Evolutionary conservation across 2,329 filamentous ascomycete genomes (phyloP), one percentile per base, ranked within the genome.

Genomic region (Pestalotiopsis sp.): DNA sequence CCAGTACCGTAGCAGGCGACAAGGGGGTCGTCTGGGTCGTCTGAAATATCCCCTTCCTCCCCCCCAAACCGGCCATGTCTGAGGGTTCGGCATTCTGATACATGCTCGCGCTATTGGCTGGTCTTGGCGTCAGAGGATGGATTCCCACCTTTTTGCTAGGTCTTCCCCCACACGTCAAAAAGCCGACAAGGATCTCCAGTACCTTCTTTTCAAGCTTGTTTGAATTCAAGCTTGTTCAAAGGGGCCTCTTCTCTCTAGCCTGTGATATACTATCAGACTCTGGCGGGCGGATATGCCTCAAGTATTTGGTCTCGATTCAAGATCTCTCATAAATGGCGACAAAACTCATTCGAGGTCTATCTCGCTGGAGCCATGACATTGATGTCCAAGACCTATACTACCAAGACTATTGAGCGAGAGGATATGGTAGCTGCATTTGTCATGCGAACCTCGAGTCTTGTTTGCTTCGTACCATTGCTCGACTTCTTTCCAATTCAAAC

Each of bases 71-170:
- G 61, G 4, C 14, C 13, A 12, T 31, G 61, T 64, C 20, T 49
- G 61, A 64, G 61, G 61, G 36, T 52, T 38, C 39, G 39, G 39
- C 20, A 13, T 64, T 64, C 61, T 64, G 61, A 64, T 64, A 64
- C 61, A 64, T 6, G 31, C 23, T 27, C 60, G 9, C 25, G 36
- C n/a, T 36, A 45, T 63, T 64, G 61, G 61, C 25, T 52, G 38
- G 14, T 62, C 61, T 64, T 64, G 61, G 61, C 61, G 61, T 64
- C 25, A 13, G 61, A 64, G 61, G 27, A 62, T 5, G 61, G 27
- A 62, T 5, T n/a, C 57, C 57, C 57, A 20, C 61, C 61, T 39
- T 36, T 49, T 9, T 36, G 31, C 31, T 36, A 31, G 31, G 61
- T 61, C 27, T 14, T 62, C 27, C 31, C 57, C 59, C 59, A 62